Conservation (phyloP, 768 basidiomycete genomes). For the Mycena vulgaris region DNA sequence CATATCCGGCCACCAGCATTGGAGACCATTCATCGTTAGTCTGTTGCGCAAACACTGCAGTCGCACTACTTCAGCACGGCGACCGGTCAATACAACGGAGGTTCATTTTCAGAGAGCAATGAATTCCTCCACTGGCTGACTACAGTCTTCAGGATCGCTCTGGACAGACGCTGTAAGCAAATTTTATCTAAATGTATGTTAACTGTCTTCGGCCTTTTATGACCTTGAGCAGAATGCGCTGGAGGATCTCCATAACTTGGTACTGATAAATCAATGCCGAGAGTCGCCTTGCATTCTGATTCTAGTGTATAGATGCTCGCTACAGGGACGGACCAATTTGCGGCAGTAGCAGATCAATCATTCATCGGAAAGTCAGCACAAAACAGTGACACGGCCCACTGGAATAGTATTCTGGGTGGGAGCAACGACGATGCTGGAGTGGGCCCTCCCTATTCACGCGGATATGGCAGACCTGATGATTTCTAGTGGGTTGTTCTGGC, state of each 20-base stretch:
- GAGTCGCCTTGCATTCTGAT: not conserved
- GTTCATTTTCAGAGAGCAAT: constrained; percentile 41
- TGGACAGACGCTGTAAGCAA: constrained; percentile 70
- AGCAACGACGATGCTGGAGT: constrained; percentile 71
- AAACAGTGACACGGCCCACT: constrained; percentile 56
- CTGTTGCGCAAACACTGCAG: constrained; percentile 54
- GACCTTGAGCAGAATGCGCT: constrained; percentile 60
- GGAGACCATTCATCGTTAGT: constrained; percentile 32
- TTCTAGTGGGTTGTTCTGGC: constrained; percentile 70
- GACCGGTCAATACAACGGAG: constrained; percentile 62
- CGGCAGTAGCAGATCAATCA: constrained; percentile 59
- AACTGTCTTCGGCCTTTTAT: not conserved
- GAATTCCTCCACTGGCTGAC: not conserved
- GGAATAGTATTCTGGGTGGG: constrained; percentile 60
- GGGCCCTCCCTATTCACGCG: constrained; percentile 26
- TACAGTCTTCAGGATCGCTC: constrained; percentile 43
- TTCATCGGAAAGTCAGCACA: constrained; percentile 61
- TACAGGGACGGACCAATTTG: constrained; percentile 58
- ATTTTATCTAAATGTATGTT: not conserved
- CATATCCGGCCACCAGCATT: not conserved
- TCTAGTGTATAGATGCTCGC: constrained; percentile 58
- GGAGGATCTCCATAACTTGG: constrained; percentile 70
- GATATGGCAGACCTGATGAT: not conserved
- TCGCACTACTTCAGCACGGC: constrained; percentile 57
- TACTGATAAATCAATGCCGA: not conserved